phyloP scores from a whole-genome alignment of 2,329 filamentous ascomycete species.

The Fusarium redolens region DNA sequence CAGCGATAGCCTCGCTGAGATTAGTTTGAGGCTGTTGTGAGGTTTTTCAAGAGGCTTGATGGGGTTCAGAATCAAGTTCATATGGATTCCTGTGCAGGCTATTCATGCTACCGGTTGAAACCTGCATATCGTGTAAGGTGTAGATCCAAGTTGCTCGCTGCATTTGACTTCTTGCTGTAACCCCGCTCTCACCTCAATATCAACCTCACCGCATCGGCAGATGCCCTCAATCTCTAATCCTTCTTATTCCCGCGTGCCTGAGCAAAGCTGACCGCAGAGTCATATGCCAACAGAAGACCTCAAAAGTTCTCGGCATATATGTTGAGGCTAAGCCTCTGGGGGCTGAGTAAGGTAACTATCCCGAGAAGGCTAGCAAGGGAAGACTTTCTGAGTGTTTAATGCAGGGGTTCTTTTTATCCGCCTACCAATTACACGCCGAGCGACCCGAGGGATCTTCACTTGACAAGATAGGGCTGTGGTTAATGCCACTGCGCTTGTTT shows the following conservation, averaged over 20 bases:
- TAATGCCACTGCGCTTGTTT: background rate
- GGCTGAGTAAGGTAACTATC: background rate
- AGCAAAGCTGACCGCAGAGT: background rate
- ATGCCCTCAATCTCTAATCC: too few relatives aligned
- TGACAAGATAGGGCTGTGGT: background rate
- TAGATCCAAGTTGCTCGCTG: background rate
- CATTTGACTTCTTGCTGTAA: background rate
- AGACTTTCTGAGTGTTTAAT: too few relatives aligned
- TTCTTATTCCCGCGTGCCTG: background rate
- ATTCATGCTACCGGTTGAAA: background rate
- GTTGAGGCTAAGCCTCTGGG: background rate
- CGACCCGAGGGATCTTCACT: background rate
- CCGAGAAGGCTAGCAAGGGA: background rate
- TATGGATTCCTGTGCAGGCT: too few relatives aligned
- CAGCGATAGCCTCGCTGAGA: background rate
- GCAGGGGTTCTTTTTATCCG: background rate
- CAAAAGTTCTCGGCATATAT: background rate
- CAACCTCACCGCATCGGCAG: background rate
- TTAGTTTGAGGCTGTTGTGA: accelerated
- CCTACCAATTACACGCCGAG: background rate
- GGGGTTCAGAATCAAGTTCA: accelerated
- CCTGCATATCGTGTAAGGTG: too few relatives aligned
- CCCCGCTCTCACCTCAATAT: background rate
- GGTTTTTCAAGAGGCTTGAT: too few relatives aligned
- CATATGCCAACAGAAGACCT: background rate